Conservation (phyloP, 257 asterid genomes). For the Petunia secreta region DNA sequence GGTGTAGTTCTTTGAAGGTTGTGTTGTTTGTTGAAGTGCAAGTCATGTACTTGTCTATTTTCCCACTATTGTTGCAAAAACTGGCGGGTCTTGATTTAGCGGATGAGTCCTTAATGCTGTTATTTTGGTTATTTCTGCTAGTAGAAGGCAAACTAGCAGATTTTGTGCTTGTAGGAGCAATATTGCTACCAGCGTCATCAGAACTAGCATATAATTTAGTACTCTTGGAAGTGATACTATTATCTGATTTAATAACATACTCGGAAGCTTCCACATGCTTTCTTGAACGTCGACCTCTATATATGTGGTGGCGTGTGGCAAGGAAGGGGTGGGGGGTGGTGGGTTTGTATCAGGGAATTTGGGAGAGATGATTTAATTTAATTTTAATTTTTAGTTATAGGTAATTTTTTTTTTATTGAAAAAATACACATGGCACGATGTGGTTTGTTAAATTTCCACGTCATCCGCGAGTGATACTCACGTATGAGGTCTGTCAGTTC, state of each 20-base stretch:
- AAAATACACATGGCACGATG: too few species aligned
- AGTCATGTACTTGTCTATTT: conserved; percentile 26
- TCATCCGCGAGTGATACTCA: too few species aligned
- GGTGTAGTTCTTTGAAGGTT: neutral
- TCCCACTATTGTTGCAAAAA: conserved; percentile 24
- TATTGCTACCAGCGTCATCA: conserved; percentile 21
- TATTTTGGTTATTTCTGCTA: conserved; percentile 13
- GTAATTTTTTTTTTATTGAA: too few species aligned
- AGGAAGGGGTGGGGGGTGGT: too few species aligned
- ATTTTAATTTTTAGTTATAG: too few species aligned
- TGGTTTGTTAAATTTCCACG: too few species aligned
- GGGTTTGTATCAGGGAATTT: too few species aligned
- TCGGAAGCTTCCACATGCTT: conserved; percentile 69
- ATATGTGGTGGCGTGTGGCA: conserved; percentile 50
- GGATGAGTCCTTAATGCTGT: conserved; percentile 16
- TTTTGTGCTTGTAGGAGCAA: conserved; percentile 25
- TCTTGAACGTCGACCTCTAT: conserved; percentile 85
- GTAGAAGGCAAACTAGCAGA: conserved; percentile 25
- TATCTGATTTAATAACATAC: conserved; percentile 17
- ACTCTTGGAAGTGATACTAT: neutral
- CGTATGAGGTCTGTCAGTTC: too few species aligned
- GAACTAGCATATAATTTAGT: conserved; percentile 23
- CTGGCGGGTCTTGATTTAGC: neutral
- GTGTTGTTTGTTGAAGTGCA: neutral
- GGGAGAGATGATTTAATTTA: too few species aligned